Base-by-base conservation (phyloP, 2,329 filamentous ascomycete species). In the Botryotinia calthae region DNA sequence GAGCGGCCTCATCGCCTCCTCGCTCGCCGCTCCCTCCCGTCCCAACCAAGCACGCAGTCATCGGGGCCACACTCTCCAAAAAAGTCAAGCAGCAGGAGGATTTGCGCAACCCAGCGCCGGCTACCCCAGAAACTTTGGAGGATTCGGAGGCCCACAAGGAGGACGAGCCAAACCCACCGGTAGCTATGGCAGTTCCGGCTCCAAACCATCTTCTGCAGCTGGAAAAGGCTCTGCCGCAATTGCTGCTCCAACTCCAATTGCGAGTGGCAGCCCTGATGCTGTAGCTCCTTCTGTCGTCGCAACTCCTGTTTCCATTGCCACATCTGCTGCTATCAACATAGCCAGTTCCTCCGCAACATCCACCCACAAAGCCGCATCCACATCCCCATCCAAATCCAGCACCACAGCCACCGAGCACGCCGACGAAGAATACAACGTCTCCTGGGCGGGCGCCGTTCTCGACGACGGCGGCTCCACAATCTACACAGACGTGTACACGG, bases 371-470 rank as follows among this genome's bases (percentile, higher is more conserved):
- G 12, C 42, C 7, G 42, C 42, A 14, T 31, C 51, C n/a, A 31
- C 51, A n/a, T 3, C 51, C 14, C 18, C n/a, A 9, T 40, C 40
- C 40, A 40, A 40, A 40, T 34, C 37, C 37, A 37, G 37, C 37
- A 37, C 37, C 37, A 22, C 25, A 2, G 48, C 25, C 48, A 42
- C 25, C 31, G 46, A 22, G 10, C 46, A 76, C 12, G 75, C 78
- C 62, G 75, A 82, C 54, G 73, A 74, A 16, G 22, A 62, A 37
- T 77, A 76, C 71, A 74, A 61, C 48, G 76, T 77, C 69, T 84
- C 83, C 76, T 84, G 82, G 83, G 79, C 82, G 8, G 83, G 82
- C 12, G 82, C 80, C 10, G 82, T 82, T 31, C 76, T 82, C 72
- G 77, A 77, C 20, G 59, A 72, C 25, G 74, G 74, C 25, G 76